Evolutionary conservation across 2,329 filamentous ascomycete species (phyloP).

Genomic region (Fusarium clavum): DNA sequence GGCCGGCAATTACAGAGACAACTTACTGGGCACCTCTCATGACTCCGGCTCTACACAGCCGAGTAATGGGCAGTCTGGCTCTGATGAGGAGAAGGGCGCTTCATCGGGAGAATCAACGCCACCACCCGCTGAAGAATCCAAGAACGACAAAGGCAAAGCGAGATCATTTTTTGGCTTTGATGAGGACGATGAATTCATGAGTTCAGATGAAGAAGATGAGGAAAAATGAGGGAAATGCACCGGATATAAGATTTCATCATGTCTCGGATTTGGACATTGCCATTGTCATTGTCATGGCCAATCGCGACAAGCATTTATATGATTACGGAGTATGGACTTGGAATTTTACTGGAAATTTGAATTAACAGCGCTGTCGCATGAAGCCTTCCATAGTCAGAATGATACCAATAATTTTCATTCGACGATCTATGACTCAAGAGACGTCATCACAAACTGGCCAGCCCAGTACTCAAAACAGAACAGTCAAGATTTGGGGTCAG

Average conservation of each 20-base stretch:
- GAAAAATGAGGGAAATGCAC: conserved; percentile 19
- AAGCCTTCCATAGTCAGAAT: conserved; percentile 31
- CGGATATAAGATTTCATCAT: background rate
- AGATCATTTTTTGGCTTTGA: conserved; percentile 80
- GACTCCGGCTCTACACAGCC: conserved; percentile 57
- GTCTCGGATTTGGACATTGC: background rate
- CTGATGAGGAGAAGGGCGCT: conserved; percentile 55
- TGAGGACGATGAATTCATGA: conserved; percentile 81
- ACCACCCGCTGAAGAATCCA: conserved; percentile 57
- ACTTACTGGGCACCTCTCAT: conserved; percentile 64
- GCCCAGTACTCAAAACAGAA: conserved; percentile 30
- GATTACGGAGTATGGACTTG: conserved; percentile 43
- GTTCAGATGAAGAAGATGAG: conserved; percentile 69
- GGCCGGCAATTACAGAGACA: conserved; percentile 71
- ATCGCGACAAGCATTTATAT: conserved; percentile 37
- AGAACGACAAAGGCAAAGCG: conserved; percentile 54
- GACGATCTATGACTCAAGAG: conserved; percentile 22
- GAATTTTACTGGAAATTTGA: conserved; percentile 26
- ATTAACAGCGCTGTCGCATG: conserved; percentile 33
- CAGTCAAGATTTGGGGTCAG: conserved; percentile 40
- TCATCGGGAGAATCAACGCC: conserved; percentile 63
- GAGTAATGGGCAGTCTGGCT: conserved; percentile 44
- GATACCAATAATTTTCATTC: conserved; percentile 34
- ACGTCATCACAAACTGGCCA: conserved; percentile 25
- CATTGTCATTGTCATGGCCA: conserved; percentile 22